Conservation (phyloP, 1,139 yeast species). For the Zhuliangozyma parablackwelliae region DNA sequence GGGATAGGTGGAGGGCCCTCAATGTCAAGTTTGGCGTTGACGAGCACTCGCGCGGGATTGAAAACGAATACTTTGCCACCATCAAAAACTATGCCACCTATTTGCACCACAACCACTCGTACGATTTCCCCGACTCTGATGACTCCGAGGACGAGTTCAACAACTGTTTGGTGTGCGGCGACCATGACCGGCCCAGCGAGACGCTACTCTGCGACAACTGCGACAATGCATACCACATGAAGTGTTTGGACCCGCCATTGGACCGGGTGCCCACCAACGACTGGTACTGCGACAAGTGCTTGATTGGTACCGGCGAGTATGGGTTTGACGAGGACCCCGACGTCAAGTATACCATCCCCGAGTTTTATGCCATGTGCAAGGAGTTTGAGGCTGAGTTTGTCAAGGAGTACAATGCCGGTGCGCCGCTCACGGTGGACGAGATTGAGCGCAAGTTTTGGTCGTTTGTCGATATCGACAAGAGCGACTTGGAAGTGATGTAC, state of each 20-base stretch:
- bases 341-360: constrained; percentile 52
- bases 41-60: constrained; percentile 16
- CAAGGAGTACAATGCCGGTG: constrained; percentile 20
- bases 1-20: constrained; percentile 30
- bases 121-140: constrained; percentile 21
- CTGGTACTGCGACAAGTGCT: constrained; percentile 82
- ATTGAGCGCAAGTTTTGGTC: constrained; percentile 64
- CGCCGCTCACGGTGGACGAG: constrained; percentile 32
- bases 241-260: constrained; percentile 57
- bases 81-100: constrained; percentile 45
- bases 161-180: constrained; percentile 53
- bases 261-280: constrained; percentile 46
- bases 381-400: constrained; percentile 44
- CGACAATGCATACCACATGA: constrained; percentile 60
- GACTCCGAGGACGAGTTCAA: constrained; percentile 33
- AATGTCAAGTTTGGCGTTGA: constrained; percentile 23
- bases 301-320: constrained; percentile 83
- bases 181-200: constrained; percentile 43
- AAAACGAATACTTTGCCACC: constrained; percentile 27
- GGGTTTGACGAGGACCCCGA: constrained; percentile 74
- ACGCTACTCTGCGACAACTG: constrained; percentile 73
- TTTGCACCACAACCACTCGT: constrained; percentile 21
- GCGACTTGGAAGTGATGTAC: constrained; percentile 55
- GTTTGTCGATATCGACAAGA: constrained; percentile 40
- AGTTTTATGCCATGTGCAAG: constrained; percentile 57